phyloP scores from a whole-genome alignment of 2,329 filamentous ascomycete genomes.

The Pseudogymnoascus sp. region DNA sequence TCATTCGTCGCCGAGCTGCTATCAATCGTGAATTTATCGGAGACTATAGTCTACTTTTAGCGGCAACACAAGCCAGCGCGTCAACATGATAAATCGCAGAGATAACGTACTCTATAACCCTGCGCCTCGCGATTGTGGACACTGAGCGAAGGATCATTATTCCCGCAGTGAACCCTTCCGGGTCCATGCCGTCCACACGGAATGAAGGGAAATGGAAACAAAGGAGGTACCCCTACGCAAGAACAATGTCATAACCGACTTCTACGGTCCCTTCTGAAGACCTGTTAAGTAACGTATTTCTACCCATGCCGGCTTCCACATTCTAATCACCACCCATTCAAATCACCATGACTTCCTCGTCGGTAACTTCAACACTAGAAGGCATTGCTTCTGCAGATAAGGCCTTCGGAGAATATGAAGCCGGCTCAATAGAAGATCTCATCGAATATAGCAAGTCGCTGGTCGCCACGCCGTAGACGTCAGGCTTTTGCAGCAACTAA shows the following conservation, averaged over 20 bases:
- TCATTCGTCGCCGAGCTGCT: neutral
- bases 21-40: neutral
- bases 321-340: neutral
- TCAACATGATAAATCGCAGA: neutral
- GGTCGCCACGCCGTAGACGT: conserved; percentile 20
- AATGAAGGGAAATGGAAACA: neutral
- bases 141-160: neutral
- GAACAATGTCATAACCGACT: neutral
- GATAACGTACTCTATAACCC: neutral
- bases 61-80: neutral
- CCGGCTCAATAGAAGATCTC: conserved; percentile 30
- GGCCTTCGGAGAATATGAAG: conserved; percentile 27
- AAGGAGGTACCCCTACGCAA: neutral
- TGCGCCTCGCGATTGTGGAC: neutral
- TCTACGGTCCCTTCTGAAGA: neutral
- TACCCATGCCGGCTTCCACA: neutral
- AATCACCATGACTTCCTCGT: neutral
- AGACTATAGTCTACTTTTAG: neutral
- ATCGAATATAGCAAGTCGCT: conserved; percentile 30
- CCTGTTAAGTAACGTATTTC: neutral
- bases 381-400: conserved; percentile 20
- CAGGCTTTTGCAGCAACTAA: neutral
- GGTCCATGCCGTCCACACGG: neutral
- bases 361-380: neutral
- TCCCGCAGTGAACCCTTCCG: neutral